phyloP scores from a whole-genome alignment of 2,329 filamentous ascomycete genomes.

The Phyllosticta citriasiana region DNA sequence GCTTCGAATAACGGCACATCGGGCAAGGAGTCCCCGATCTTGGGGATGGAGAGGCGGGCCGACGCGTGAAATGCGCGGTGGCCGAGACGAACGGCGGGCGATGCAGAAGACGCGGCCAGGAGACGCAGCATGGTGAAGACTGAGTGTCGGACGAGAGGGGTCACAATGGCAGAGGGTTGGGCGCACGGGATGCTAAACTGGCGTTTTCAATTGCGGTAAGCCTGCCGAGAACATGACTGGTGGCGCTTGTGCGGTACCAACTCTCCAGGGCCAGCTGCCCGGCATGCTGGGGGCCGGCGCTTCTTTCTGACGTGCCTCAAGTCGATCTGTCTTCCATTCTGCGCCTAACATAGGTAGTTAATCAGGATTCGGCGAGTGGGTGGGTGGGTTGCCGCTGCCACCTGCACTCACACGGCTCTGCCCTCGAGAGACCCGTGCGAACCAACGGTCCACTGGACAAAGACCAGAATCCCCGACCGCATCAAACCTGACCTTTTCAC shows the following conservation, averaged over 20 bases:
- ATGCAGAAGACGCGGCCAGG: slow-evolving; percentile 1
- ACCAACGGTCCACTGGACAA: neutral
- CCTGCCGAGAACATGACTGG: neutral
- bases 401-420: too few species aligned
- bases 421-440: neutral
- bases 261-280: neutral
- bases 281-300: neutral
- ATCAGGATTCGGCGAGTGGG: neutral
- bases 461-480: neutral
- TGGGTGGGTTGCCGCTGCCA: neutral
- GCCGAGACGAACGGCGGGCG: neutral
- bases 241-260: neutral
- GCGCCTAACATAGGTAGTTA: neutral
- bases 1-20: slow-evolving; percentile 67
- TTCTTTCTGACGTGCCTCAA: neutral
- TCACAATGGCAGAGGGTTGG: neutral
- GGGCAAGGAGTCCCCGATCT: slow-evolving; percentile 71
- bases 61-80: slow-evolving; percentile 51
- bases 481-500: neutral
- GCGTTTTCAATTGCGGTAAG: neutral
- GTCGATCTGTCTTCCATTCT: neutral
- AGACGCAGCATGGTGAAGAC: slow-evolving; percentile 9
- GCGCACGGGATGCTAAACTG: neutral
- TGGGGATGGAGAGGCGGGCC: slow-evolving; percentile 49
- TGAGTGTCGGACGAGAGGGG: neutral